Evolutionary conservation across 768 basidiomycete genomes (phyloP).

Genomic region (Lactifluus hygrophoroides): DNA sequence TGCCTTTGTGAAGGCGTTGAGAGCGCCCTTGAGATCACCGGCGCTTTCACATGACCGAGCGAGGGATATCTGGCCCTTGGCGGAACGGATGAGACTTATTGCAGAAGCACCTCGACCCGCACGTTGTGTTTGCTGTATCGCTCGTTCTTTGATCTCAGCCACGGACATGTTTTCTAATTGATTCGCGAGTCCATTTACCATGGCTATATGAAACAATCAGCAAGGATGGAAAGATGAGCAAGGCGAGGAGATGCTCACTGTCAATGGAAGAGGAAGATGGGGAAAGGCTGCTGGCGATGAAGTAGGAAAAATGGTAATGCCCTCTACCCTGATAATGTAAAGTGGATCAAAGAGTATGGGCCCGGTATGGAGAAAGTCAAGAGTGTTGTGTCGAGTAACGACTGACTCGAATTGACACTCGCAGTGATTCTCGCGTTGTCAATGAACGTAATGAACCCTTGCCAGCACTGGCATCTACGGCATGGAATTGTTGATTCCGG

Average conservation of each 20-base stretch:
- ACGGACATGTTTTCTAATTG: conserved; percentile 29
- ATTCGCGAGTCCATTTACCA: conserved; percentile 21
- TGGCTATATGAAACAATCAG: conserved; percentile 17
- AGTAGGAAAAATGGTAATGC: conserved; percentile 34
- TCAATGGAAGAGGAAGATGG: conserved; percentile 24
- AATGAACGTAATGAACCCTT: no score
- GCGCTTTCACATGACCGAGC: conserved; percentile 46
- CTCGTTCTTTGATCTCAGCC: conserved; percentile 41
- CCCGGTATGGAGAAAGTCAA: no score
- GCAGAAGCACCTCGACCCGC: conserved; percentile 53
- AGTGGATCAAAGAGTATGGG: conserved; percentile 4
- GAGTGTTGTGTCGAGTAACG: no score
- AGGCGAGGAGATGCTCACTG: conserved; percentile 22
- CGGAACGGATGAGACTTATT: conserved; percentile 50
- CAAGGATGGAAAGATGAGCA: conserved; percentile 21
- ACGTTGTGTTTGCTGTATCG: conserved; percentile 40
- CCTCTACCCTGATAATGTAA: conserved; percentile 13
- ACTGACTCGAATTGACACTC: no score
- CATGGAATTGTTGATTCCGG: no score
- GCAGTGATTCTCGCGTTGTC: no score
- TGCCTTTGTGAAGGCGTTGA: conserved; percentile 52
- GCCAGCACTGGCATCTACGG: no score
- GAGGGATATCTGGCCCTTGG: conserved; percentile 44
- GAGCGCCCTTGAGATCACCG: conserved; percentile 55
- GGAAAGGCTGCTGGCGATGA: conserved; percentile 27